These are phyloP conservation scores for Cyanidium caldarium DNA, from an alignment of 23 red algal species.

Conservation along the genomic window DNA sequence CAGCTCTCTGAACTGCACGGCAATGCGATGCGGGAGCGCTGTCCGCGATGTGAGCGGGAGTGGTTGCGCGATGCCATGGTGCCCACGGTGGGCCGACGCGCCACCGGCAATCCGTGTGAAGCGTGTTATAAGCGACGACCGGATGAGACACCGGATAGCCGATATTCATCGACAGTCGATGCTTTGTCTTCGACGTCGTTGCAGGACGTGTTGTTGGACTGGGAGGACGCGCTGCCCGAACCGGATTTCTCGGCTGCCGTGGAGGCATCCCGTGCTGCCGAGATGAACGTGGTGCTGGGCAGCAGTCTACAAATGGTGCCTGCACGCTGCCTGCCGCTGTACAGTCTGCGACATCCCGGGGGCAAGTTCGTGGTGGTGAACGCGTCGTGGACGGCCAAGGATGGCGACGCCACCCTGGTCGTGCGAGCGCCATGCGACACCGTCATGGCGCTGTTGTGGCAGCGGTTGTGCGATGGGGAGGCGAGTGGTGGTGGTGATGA, in stretches of 20 bases:
- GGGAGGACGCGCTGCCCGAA: conserved; percentile 59
- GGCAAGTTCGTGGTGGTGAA: neutral
- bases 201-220: conserved; percentile 63
- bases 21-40: conserved; percentile 58
- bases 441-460: neutral
- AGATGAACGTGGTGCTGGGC: conserved; percentile 46
- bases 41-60: conserved; percentile 26
- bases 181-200: too few relatives aligned
- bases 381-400: neutral
- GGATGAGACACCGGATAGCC: too few relatives aligned
- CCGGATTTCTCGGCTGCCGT: conserved; percentile 28
- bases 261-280: conserved; percentile 12
- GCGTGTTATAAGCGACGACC: neutral
- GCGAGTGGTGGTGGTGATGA: too few relatives aligned
- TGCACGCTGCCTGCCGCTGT: conserved; percentile 24
- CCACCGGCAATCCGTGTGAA: conserved; percentile 10
- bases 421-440: conserved; percentile 3
- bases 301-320: conserved; percentile 71
- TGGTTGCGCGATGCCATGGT: conserved; percentile 22
- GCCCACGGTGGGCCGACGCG: conserved; percentile 35
- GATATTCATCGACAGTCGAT: too few relatives aligned
- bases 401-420: neutral
- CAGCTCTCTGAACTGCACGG: conserved; percentile 71
- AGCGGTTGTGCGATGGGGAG: too few relatives aligned
- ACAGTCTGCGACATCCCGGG: neutral